phyloP scores from a whole-genome alignment of 805 yeast species.

The Yamadazyma laniorum region DNA sequence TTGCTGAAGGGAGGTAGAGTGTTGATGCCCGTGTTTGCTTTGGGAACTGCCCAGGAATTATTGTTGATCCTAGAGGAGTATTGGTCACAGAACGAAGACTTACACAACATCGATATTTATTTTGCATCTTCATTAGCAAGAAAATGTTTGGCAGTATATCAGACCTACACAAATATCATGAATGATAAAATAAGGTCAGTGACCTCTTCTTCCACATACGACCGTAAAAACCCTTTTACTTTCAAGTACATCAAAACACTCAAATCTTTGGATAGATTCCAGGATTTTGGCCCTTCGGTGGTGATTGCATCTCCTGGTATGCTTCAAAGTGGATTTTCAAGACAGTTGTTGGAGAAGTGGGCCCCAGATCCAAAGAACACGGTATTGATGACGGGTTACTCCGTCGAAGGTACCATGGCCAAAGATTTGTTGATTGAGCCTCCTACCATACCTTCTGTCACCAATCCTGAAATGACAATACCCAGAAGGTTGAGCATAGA shows the following conservation, averaged over 20 bases:
- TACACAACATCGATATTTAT: conserved; percentile 78
- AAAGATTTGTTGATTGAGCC: conserved; percentile 87
- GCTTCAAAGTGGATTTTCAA: conserved; percentile 93
- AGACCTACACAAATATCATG: conserved; percentile 96
- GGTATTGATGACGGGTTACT: conserved; percentile 89
- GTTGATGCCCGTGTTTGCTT: conserved; percentile 89
- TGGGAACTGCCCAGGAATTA: conserved; percentile 95
- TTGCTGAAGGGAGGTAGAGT: conserved; percentile 87
- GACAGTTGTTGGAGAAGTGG: conserved; percentile 92
- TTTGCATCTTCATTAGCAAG: conserved; percentile 92
- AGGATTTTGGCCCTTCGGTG: conserved; percentile 94
- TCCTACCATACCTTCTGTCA: conserved; percentile 76
- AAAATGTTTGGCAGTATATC: conserved; percentile 96
- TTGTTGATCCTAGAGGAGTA: conserved; percentile 89
- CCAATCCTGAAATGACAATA: conserved; percentile 77
- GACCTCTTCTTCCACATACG: conserved; percentile 35
- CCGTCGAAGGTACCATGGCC: conserved; percentile 98
- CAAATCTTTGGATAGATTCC: conserved; percentile 76
- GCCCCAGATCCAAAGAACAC: conserved; percentile 93
- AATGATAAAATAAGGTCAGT: conserved; percentile 84
- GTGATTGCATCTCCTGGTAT: conserved; percentile 97
- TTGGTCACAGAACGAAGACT: conserved; percentile 82
- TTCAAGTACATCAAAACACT: conserved; percentile 82
- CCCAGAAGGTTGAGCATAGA: conserved; percentile 87
- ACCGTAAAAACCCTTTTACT: conserved; percentile 72